A percentile compares a stretch with the other conserved stretches of the same genome.
Evolutionary conservation across 2,329 filamentous ascomycete species (phyloP).

Genomic region (Colletotrichum sp.): DNA sequence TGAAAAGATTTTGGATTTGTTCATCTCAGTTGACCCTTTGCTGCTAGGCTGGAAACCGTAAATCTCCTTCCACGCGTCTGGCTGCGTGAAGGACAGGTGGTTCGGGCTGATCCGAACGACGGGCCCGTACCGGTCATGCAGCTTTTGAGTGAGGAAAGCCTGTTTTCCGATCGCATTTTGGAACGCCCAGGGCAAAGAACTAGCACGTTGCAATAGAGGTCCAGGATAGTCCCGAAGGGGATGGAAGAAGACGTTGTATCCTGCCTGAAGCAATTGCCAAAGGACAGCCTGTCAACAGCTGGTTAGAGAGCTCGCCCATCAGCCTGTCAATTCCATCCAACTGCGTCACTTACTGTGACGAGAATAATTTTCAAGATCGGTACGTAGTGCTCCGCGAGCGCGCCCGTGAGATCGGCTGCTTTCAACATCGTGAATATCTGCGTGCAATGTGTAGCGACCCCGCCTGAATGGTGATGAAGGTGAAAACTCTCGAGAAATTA

Average conservation of each 20-base stretch:
- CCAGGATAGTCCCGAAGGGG: constrained; percentile 36
- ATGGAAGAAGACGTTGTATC: constrained; percentile 38
- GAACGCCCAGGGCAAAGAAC: not conserved
- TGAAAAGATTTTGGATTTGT: not conserved
- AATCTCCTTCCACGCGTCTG: constrained; percentile 43
- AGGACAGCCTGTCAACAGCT: not conserved
- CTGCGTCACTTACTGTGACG: not conserved
- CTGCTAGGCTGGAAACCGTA: constrained; percentile 29
- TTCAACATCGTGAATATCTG: not conserved
- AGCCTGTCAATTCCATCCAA: accelerated
- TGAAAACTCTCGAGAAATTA: not conserved
- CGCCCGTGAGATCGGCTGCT: not conserved
- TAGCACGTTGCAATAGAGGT: constrained; percentile 20
- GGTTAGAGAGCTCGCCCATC: not conserved
- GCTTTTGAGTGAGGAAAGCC: not conserved
- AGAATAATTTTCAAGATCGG: not conserved
- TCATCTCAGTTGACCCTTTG: not conserved
- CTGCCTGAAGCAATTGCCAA: not conserved
- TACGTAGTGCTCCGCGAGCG: not conserved
- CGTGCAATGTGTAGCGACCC: not conserved
- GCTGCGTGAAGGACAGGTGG: constrained; percentile 40
- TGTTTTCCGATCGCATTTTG: not conserved
- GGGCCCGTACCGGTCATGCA: constrained; percentile 30
- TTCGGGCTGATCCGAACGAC: constrained; percentile 45
- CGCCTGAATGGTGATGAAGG: not conserved